Evolutionary conservation across 2,329 filamentous ascomycete species (phyloP).

Genomic region (Microcyclosporella mali): DNA sequence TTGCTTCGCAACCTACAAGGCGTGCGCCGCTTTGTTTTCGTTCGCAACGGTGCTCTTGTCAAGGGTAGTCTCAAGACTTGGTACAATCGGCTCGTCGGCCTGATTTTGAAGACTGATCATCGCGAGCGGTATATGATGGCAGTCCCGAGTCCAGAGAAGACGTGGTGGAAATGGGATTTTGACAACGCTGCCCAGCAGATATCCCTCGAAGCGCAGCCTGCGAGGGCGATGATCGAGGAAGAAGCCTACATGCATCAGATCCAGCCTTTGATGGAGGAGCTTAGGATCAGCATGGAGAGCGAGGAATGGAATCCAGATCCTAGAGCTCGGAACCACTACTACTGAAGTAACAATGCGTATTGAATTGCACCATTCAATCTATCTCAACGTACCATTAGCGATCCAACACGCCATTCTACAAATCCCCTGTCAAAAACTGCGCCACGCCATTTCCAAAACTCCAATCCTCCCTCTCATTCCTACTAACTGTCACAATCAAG

Average conservation of each 20-base stretch:
- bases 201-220: conserved; percentile 25
- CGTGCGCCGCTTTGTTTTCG: conserved; percentile 32
- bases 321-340: conserved; percentile 20
- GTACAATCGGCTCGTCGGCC: conserved; percentile 35
- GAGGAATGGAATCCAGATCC: conserved; percentile 36
- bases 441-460: conserved; percentile 29
- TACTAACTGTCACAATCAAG: conserved; percentile 24
- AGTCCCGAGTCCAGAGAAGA: conserved; percentile 27
- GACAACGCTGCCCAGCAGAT: conserved; percentile 27
- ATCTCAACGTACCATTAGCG: too few relatives aligned
- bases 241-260: conserved; percentile 35
- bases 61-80: conserved; percentile 35
- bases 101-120: conserved; percentile 38
- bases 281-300: conserved; percentile 32
- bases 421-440: conserved; percentile 27
- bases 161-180: conserved; percentile 38
- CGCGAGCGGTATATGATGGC: conserved; percentile 33
- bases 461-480: conserved; percentile 30
- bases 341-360: too few relatives aligned
- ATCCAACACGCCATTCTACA: too few relatives aligned
- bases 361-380: too few relatives aligned
- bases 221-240: conserved; percentile 30
- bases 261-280: conserved; percentile 32
- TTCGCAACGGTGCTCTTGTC: conserved; percentile 32
- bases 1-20: conserved; percentile 32